Percentiles rank a stretch among this genome's conserved stretches.
Conservation (phyloP, 2,329 filamentous ascomycete genomes). For the Fusarium sp. region DNA sequence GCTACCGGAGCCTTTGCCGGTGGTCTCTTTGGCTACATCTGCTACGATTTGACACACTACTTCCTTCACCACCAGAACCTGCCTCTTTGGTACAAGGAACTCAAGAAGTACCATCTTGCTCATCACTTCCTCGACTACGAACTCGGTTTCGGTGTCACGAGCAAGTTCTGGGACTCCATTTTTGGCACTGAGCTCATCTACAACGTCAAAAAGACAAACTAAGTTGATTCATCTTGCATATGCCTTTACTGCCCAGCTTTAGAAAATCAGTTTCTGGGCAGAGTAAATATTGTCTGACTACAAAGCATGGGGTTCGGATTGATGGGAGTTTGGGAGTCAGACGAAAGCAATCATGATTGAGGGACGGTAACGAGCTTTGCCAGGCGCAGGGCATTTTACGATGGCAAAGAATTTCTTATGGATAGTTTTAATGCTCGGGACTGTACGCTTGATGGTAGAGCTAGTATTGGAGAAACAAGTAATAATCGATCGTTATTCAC, state of each 20-base stretch:
- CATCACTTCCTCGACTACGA: constrained; percentile 99
- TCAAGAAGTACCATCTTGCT: constrained; percentile 98
- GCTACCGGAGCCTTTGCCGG: constrained; percentile 85
- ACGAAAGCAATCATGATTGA: constrained; percentile 41
- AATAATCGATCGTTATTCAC: constrained; percentile 33
- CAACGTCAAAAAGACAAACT: constrained; percentile 50
- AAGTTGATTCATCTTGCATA: constrained; percentile 13
- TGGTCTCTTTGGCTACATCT: constrained; percentile 94
- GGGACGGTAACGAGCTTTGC: constrained; percentile 44
- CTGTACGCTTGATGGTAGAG: constrained; percentile 34
- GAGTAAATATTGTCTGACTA: constrained; percentile 33
- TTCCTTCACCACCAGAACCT: constrained; percentile 97
- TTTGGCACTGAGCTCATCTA: constrained; percentile 85
- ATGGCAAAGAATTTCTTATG: constrained; percentile 36
- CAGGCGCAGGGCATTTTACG: constrained; percentile 40
- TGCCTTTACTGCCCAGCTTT: constrained; percentile 3
- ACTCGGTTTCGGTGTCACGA: constrained; percentile 96
- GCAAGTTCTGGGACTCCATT: constrained; percentile 92
- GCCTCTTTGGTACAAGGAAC: constrained; percentile 86
- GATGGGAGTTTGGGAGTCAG: constrained; percentile 31
- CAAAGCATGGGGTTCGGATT: constrained; percentile 25
- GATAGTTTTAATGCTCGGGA: constrained; percentile 42
- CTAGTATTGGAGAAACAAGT: constrained; percentile 34
- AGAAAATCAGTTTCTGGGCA: constrained; percentile 5
- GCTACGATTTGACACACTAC: constrained; percentile 98